Base-by-base conservation (phyloP, 345 rosid species). In the Brassica nigra region DNA sequence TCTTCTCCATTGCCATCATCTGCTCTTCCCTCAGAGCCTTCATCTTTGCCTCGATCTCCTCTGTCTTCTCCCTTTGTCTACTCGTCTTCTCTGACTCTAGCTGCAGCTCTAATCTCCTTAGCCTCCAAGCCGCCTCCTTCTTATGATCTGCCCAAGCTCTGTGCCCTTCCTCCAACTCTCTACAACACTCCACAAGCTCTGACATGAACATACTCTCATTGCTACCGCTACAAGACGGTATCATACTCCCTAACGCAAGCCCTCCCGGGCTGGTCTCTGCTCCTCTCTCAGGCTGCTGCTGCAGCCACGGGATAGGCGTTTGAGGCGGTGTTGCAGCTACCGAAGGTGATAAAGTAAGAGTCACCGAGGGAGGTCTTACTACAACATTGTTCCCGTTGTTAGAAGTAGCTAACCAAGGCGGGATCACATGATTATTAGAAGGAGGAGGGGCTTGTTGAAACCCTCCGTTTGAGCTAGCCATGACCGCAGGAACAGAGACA, bases 91-190 rank as follows among this genome's bases (percentile, higher is more conserved):
- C 98, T 0, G 98, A 93, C 73, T 95, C 99, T 68, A 95, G 79
- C 83, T 95, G 99, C 83, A 93, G 75, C 82, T 95, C 99, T 14
- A 95, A 85, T 76, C 99, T 86, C 62, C 91, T 88, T 80, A 95
- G 84, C 81, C 98, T 90, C 99, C 98, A 95, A 6, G 95, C 85
- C 4, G 99, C 94, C 79, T 95, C 98, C 67, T 95, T 95, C 90
- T 90, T 93, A 82, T 91, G 97, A 8, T 92, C 90, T 2, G 88
- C 85, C 92, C 89, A 91, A 44, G 89, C 91, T 5, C 88, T 84
- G 20, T 89, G 97, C 76, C 98, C 99, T 78, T 95, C 99, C 44
- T 93, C 99, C 81, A 93, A 54, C 52, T 95, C 97, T 83, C 91
- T 86, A 87, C 98, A 90, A 86, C 95, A 95, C 33, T 93, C 99